phyloP scores from a whole-genome alignment of 2,329 filamentous ascomycete species.

The Ophiocordyceps sinensis region DNA sequence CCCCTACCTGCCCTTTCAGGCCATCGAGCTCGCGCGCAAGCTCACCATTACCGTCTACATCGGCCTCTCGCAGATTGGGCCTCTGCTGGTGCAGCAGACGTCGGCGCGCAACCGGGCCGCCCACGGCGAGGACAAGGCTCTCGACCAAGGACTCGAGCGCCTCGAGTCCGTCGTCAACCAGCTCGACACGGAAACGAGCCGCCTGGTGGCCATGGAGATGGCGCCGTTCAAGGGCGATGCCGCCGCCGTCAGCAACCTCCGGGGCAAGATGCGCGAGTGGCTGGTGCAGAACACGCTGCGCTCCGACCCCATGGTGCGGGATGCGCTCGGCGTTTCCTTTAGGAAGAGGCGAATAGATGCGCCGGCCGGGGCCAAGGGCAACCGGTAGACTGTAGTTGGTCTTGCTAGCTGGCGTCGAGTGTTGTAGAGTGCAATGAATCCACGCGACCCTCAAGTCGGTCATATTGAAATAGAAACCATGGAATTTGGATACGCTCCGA shows the following conservation, averaged over 20 bases:
- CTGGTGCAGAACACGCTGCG: slow-evolving; percentile 75
- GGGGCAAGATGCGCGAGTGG: slow-evolving; percentile 68
- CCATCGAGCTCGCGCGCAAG: slow-evolving; percentile 61
- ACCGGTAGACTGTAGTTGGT: slow-evolving; percentile 14
- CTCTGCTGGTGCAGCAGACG: slow-evolving; percentile 37
- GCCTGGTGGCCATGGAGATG: slow-evolving; percentile 64
- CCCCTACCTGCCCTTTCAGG: slow-evolving; percentile 73
- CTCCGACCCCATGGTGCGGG: slow-evolving; percentile 66
- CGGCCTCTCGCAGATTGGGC: slow-evolving; percentile 67
- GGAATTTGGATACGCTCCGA: no score
- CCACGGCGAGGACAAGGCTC: slow-evolving; percentile 29
- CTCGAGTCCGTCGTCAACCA: slow-evolving; percentile 45
- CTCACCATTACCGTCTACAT: slow-evolving; percentile 68
- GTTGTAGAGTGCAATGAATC: background rate
- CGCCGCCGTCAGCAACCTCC: slow-evolving; percentile 40
- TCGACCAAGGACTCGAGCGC: slow-evolving; percentile 50
- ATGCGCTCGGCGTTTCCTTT: slow-evolving; percentile 58
- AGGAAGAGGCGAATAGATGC: slow-evolving; percentile 47
- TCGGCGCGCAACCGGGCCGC: slow-evolving; percentile 12
- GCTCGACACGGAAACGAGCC: slow-evolving; percentile 53
- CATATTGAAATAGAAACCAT: no score
- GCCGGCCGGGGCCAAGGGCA: slow-evolving; percentile 45
- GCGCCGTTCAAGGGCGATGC: slow-evolving; percentile 67
- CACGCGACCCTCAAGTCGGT: background rate
- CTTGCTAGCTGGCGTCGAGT: background rate